Evolutionary conservation across 2,329 filamentous ascomycete genomes (phyloP), one percentile per base, ranked within the genome.

Genomic region (Ceratocystis colombiana): DNA sequence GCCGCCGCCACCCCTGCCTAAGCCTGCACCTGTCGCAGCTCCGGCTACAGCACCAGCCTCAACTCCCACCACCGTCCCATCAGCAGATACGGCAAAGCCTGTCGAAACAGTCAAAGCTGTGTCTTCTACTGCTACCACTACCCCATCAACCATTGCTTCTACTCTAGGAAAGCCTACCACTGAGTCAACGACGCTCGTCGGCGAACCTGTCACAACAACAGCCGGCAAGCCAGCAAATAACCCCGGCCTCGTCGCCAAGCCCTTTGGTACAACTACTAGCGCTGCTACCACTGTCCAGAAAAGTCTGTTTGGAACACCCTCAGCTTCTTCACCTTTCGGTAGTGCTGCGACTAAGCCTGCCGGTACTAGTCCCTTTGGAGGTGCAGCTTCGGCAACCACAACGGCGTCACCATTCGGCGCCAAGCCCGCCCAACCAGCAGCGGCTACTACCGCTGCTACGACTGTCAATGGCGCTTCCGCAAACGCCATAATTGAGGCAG

Each of bases 1-100:
- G 2, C 76, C 76, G 68, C 75, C 78, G 22, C 75, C 77, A 22
- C 77, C 76, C 5, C 73, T 74, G 53, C 75, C 75, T 1, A 68
- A 72, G 67, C 75, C 67, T 62, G 73, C 62, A 28, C 66, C 66
- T 37, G 44, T 61, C 5, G 41, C 46, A 8, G 44, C 8, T 20
- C 45, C 37, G 3, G 10, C 46, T 12, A 10, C 64, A 22, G 64
- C 41, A 48, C 22, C 64, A 17, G 53, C 41, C 12, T 2, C 53
- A 30, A 15, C 53, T 37, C 25, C 61, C n/a, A 7, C 45, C 12
- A 5, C 61, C 33, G 15, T 4, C 8, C 12, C 30, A 45, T 44
- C 20, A 33, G 28, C 48, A 25, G 8, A 8, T 22, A 12, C 48
- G n/a, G 22, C 20, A 25, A 30, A 20, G 30, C 28, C 12, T 17